Evolutionary conservation across 2,329 filamentous ascomycete genomes (phyloP).

Genomic region (Hypoxylon sp.): DNA sequence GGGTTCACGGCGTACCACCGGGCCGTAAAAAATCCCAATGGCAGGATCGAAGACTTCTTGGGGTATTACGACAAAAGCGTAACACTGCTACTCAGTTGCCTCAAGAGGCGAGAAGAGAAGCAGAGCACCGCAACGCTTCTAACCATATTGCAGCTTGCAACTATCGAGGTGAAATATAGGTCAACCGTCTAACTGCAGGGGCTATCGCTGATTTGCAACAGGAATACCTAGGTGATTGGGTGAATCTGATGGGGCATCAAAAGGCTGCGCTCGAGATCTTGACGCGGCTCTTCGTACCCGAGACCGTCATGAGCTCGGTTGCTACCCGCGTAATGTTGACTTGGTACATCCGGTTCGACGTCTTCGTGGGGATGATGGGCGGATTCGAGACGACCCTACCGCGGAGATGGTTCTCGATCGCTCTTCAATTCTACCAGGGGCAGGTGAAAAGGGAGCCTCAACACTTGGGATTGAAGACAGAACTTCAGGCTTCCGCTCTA

Average conservation of each 20-base stretch:
- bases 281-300: slow-evolving; percentile 77
- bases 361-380: slow-evolving; percentile 83
- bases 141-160: slow-evolving; percentile 89
- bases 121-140: slow-evolving; percentile 78
- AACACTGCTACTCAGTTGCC: slow-evolving; percentile 72
- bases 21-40: slow-evolving; percentile 73
- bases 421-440: slow-evolving; percentile 68
- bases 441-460: slow-evolving; percentile 67
- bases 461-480: slow-evolving; percentile 71
- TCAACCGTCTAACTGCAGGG: slow-evolving; percentile 20
- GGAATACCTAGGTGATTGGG: slow-evolving; percentile 96
- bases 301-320: slow-evolving; percentile 75
- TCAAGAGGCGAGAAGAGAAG: slow-evolving; percentile 74
- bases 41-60: slow-evolving; percentile 81
- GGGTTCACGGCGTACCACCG: slow-evolving; percentile 90
- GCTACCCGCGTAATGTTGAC: slow-evolving; percentile 76
- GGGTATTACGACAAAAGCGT: slow-evolving; percentile 92
- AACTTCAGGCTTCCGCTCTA: slow-evolving; percentile 70
- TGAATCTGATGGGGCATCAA: slow-evolving; percentile 91
- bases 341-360: slow-evolving; percentile 94
- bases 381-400: slow-evolving; percentile 77
- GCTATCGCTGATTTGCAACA: slow-evolving; percentile 28
- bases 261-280: slow-evolving; percentile 87
- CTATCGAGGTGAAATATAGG: slow-evolving; percentile 77
- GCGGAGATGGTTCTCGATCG: slow-evolving; percentile 77